Percentiles rank a stretch among this genome's conserved stretches.
Conservation (phyloP, 352 stramenopile species). For the Globisporangium splendens region DNA sequence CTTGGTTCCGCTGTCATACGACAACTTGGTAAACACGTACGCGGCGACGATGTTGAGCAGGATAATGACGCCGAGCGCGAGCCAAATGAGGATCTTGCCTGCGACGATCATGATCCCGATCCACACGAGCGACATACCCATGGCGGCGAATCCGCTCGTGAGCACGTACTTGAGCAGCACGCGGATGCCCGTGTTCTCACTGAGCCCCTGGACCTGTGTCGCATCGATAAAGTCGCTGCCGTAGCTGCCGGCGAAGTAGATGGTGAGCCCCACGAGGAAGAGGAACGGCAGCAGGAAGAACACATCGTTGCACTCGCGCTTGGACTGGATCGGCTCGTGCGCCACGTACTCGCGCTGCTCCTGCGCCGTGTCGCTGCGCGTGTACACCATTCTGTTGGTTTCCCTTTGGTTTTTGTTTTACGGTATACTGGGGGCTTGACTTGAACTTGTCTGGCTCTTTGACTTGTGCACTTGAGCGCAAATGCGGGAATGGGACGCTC, state of each 20-base stretch:
- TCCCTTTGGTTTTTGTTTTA: no score
- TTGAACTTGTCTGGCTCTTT: background rate
- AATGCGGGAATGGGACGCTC: constrained; percentile 3
- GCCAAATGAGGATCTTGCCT: constrained; percentile 48
- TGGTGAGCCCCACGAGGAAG: constrained; percentile 37
- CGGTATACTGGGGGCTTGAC: background rate
- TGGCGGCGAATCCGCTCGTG: constrained; percentile 38
- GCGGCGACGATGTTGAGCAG: constrained; percentile 48
- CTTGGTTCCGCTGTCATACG: constrained; percentile 45
- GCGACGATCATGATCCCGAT: constrained; percentile 65
- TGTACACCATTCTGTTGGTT: no score
- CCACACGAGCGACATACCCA: constrained; percentile 67
- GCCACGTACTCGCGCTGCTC: constrained; percentile 5
- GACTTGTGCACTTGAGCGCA: constrained; percentile 3
- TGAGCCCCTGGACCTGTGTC: constrained; percentile 31
- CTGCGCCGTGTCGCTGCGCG: background rate
- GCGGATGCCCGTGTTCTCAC: constrained; percentile 37
- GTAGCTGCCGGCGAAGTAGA: constrained; percentile 52
- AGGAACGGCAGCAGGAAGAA: constrained; percentile 74
- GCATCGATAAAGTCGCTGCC: constrained; percentile 49
- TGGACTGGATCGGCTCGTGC: constrained; percentile 10
- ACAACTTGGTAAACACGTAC: constrained; percentile 65
- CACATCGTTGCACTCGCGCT: constrained; percentile 72
- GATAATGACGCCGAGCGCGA: constrained; percentile 44
- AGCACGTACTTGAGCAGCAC: constrained; percentile 51